Evolutionary conservation across 495 filamentous ascomycete species (phyloP), one percentile per base, ranked within the genome.

Genomic region (Astrocystis sublimbata): DNA sequence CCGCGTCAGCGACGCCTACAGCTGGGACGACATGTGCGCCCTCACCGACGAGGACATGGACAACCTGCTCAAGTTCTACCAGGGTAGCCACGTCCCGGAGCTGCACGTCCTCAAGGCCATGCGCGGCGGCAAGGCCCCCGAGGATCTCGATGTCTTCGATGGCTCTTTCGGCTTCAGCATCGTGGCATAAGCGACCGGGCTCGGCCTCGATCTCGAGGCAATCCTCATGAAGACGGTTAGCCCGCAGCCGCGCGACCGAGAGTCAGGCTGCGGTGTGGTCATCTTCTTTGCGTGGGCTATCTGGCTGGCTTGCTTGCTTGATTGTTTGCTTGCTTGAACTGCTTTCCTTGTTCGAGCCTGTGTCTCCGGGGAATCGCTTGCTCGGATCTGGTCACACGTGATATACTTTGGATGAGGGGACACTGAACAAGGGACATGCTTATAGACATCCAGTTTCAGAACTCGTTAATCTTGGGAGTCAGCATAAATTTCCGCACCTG

Each of bases 1-100:
- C 1, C 86, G 82, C 49, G 88, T 98, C 15, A 97, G 94, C 75
- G 92, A 97, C 69, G 79, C 83, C 33, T 98, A 94, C 82, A 87
- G 78, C 49, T 81, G 94, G 67, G 89, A 96, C 56, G 91, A 98
- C 47, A 83, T 98, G 65, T 92, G 92, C 54, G 82, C 85, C 38
- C 89, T 98, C 86, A 81, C 84, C 24, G 92, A 96, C 31, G 78
- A 86, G 56, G 92, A 97, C 68, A 97, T 98, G 90, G 85, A 88
- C 24, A 78, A 75, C 31, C 74, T 98, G 24, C 71, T 98, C 31
- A 76, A 72, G 1, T 90, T 86, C 68, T 98, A 94, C 69, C 69
- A 76, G 30, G 72, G 84, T 0, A 74, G 76, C 28, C 71, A 76
- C 35, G 79, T 86, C 0, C 76, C 83, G 36, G 68, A 73, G 12